Evolutionary conservation across 768 basidiomycete genomes (phyloP), one percentile per base, ranked within the genome.

Genomic region (Amanita inopinata): DNA sequence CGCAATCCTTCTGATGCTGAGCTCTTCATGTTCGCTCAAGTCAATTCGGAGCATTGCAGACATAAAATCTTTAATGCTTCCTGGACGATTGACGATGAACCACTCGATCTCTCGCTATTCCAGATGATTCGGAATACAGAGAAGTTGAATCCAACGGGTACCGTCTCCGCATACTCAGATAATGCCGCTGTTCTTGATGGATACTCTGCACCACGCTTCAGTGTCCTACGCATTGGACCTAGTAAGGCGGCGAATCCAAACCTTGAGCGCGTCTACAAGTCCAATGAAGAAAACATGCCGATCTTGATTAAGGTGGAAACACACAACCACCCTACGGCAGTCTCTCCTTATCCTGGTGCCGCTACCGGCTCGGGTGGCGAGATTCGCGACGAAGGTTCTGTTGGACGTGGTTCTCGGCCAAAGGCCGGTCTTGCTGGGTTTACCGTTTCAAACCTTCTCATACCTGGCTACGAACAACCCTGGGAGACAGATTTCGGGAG

Each of bases 21-120:
- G 59, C 71, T 99, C 5, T 99, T 99, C 75, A 99, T 98, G 96
- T 99, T 98, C 61, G 94, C 96, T 2, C 96, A 99, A 57, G 94
- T 99, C 59, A 99, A 99, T 65, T 97, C 93, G n/a, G 96, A 99
- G 61, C 96, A 98, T 57, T 99, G 96, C 61, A 75, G 96, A 24
- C 96, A 99, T 72, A 99, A 99, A 65, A 98, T 97, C 52, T 99
- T 98, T 71, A 99, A 99, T 57, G 93, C 96, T 0, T 74, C 85
- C 11, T 99, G 96, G 96, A 87, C 79, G 8, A 76, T 99, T 50
- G 85, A 97, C 53, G 83, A 72, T 2, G 53, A 68, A 30, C 53
- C 68, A 8, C 68, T 78, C 52, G 74, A 83, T 45, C 65, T 67
- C 33, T 87, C 89, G 3, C 76, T 98, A 15, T 99, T 99, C 65